phyloP scores from a whole-genome alignment of 805 yeast genomes.

The Kuraishia piskuri region DNA sequence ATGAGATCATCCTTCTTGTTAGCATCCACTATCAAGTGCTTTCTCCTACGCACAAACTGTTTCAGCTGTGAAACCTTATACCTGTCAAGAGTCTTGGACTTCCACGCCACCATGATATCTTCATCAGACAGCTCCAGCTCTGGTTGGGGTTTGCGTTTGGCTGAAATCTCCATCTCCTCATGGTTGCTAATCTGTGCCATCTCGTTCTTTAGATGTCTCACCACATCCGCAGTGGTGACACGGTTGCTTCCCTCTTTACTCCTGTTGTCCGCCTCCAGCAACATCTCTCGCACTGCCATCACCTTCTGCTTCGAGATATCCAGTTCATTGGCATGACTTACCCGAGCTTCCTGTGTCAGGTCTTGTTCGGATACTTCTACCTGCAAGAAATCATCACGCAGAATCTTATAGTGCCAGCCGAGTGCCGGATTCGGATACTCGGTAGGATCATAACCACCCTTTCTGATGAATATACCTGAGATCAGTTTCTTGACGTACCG shows the following conservation, averaged over 20 bases:
- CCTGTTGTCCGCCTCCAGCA: conserved; percentile 3
- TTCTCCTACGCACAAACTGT: conserved; percentile 27
- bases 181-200: conserved; percentile 16
- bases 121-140: conserved; percentile 22
- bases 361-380: conserved; percentile 24
- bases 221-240: conserved; percentile 5
- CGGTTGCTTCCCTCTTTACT: conserved; percentile 4
- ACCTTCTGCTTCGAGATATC: conserved; percentile 14
- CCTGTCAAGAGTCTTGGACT: conserved; percentile 19
- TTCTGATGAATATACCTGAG: conserved; percentile 31
- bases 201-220: conserved; percentile 12
- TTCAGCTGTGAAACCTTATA: conserved; percentile 36
- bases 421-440: conserved; percentile 59
- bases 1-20: conserved; percentile 34
- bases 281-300: conserved; percentile 7
- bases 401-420: conserved; percentile 54
- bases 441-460: conserved; percentile 42
- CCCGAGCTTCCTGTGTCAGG: conserved; percentile 2
- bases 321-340: conserved; percentile 6
- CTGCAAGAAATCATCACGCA: conserved; percentile 62
- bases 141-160: conserved; percentile 3
- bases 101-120: conserved; percentile 34
- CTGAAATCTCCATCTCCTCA: conserved; percentile 9
- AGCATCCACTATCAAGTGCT: conserved; percentile 25
- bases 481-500: conserved; percentile 19